Evolutionary conservation across 73 alveolate species (phyloP).

Genomic region (Paramecium tetraurelia): DNA sequence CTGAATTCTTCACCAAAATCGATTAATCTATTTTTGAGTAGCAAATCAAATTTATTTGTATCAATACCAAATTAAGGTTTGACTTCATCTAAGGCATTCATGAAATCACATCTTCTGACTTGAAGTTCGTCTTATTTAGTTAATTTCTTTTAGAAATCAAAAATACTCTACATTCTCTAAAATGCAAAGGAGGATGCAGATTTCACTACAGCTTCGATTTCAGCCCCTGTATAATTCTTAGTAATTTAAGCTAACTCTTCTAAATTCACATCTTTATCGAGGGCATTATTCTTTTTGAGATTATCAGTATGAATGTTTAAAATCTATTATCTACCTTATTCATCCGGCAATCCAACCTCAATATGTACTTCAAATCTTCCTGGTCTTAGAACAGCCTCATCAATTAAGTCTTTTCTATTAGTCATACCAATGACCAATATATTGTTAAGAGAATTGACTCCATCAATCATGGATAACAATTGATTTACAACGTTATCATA

Average conservation of each 20-base stretch:
- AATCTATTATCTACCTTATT: slow-evolving; percentile 96
- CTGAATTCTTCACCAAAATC: slow-evolving; percentile 43
- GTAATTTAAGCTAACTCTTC: slow-evolving; percentile 83
- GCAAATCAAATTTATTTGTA: slow-evolving; percentile 35
- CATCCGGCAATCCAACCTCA: slow-evolving; percentile 99
- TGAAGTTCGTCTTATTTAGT: not conserved
- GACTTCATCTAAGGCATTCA: slow-evolving; percentile 38
- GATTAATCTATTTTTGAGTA: slow-evolving; percentile 23
- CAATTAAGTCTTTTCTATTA: slow-evolving; percentile 98
- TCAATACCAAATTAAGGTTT: slow-evolving; percentile 49
- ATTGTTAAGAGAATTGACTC: slow-evolving; percentile 97
- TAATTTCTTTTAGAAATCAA: slow-evolving; percentile 26
- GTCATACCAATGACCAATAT: slow-evolving; percentile 98
- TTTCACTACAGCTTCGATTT: slow-evolving; percentile 93
- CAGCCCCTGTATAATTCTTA: slow-evolving; percentile 98
- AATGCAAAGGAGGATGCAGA: slow-evolving; percentile 75
- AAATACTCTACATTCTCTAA: slow-evolving; percentile 8
- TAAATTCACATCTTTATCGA: slow-evolving; percentile 84
- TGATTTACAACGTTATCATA: slow-evolving; percentile 99
- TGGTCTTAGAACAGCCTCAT: slow-evolving; percentile 99
- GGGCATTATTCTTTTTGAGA: slow-evolving; percentile 85
- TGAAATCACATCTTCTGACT: slow-evolving; percentile 26
- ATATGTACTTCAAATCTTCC: slow-evolving; percentile 99
- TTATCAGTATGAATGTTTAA: slow-evolving; percentile 98
- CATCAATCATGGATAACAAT: slow-evolving; percentile 98